Conservation (phyloP, 2,329 filamentous ascomycete species). For the Septoria linicola region DNA sequence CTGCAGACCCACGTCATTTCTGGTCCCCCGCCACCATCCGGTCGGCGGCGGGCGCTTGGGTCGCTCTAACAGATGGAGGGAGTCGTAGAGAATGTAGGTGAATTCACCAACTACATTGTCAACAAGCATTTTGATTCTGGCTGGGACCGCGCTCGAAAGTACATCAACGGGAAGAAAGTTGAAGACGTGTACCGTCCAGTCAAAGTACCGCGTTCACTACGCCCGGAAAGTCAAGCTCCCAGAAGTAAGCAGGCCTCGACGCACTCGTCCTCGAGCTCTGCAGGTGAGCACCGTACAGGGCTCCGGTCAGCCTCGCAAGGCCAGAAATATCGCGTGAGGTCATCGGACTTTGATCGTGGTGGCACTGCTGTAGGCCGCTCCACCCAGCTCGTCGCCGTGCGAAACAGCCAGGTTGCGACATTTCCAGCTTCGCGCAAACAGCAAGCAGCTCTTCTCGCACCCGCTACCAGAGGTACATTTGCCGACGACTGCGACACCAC, state of each 20-base stretch:
- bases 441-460: conserved; percentile 23
- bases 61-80: conserved; percentile 21
- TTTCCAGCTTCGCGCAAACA: conserved; percentile 19
- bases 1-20: conserved; percentile 12
- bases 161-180: conserved; percentile 25
- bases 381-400: neutral
- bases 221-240: conserved; percentile 2
- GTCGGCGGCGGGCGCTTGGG: neutral
- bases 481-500: conserved; percentile 13
- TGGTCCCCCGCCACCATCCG: conserved; percentile 16
- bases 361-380: conserved; percentile 8
- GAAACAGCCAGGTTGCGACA: conserved; percentile 4
- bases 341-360: conserved; percentile 20
- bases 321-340: conserved; percentile 18
- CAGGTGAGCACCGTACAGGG: conserved; percentile 14
- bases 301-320: conserved; percentile 15
- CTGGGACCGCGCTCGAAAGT: conserved; percentile 28
- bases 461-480: conserved; percentile 18
- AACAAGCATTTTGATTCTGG: conserved; percentile 32
- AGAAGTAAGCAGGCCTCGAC: conserved; percentile 5
- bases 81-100: conserved; percentile 32
- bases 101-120: conserved; percentile 28
- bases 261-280: conserved; percentile 6
- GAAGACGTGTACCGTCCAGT: conserved; percentile 17
- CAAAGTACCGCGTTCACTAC: neutral